Conservation (phyloP, 2,329 filamentous ascomycete genomes). For the Aspergillus jensenii region DNA sequence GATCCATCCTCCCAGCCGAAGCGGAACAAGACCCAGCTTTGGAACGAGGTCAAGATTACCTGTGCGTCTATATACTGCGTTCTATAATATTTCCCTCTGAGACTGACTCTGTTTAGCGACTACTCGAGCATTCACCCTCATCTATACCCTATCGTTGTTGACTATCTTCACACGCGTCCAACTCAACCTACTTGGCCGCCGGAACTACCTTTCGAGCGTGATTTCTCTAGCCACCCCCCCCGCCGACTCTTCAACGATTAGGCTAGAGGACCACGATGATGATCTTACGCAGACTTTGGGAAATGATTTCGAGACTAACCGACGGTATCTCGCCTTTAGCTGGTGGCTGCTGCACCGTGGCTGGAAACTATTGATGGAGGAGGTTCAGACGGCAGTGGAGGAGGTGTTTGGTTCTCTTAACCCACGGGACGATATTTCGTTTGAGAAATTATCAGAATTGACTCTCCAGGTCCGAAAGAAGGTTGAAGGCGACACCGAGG, state of each 20-base stretch:
- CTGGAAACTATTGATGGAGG: constrained; percentile 77
- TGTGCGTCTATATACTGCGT: constrained; percentile 54
- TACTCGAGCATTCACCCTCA: constrained; percentile 82
- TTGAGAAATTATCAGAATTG: constrained; percentile 76
- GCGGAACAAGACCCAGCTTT: constrained; percentile 88
- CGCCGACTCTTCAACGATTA: constrained; percentile 72
- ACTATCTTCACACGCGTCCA: constrained; percentile 92
- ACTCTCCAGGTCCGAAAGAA: constrained; percentile 80
- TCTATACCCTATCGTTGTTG: constrained; percentile 87
- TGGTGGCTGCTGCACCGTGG: constrained; percentile 97
- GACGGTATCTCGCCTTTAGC: constrained; percentile 91
- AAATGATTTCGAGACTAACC: constrained; percentile 93
- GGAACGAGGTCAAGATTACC: constrained; percentile 96
- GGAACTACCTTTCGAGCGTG: constrained; percentile 94
- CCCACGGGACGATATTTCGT: constrained; percentile 81
- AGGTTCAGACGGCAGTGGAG: constrained; percentile 80
- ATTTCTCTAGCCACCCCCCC: constrained; percentile 81
- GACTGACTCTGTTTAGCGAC: constrained; percentile 61
- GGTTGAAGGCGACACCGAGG: constrained; percentile 72
- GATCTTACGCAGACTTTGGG: constrained; percentile 83
- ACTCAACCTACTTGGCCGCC: constrained; percentile 90
- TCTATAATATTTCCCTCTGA: neutral
- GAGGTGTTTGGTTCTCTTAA: constrained; percentile 88
- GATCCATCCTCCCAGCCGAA: constrained; percentile 53
- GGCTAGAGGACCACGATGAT: constrained; percentile 88